Base-by-base conservation (phyloP, 2,329 filamentous ascomycete species). In the Hyphodiscus sp. region DNA sequence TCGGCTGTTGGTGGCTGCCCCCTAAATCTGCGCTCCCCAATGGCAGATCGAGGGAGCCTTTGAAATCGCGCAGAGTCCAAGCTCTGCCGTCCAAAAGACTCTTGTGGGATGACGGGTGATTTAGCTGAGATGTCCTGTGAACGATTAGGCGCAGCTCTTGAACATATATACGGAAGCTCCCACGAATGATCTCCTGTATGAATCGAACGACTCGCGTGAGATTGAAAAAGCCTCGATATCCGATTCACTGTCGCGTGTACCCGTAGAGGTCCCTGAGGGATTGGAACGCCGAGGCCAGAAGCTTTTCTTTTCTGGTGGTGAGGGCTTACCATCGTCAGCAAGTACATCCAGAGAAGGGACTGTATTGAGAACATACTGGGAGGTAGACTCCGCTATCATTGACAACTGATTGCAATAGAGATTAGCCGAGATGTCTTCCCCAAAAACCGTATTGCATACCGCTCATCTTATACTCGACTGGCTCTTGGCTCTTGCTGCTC, bases 331-430 rank as follows among this genome's bases (percentile, higher is more conserved):
- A 42, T 45, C 51, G 55, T 65, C 55, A 68, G 62, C 63, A 53
- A 61, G 57, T 59, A 69, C 60, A 65, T 29, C 47, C 11, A 43
- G 6, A 48, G 42, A 11, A 9, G 26, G 38, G 18, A 29, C 41
- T 20, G 26, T 47, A 50, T 57, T 54, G 45, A 53, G 41, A 42
- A 62, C 82, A 72, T 83, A 94, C 90, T 64, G 92, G 92, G 62
- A 97, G 81, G 73, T 95, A 97, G 58, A 96, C 87, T 61, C 92
- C 92, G 70, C 88, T 95, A 72, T 95, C 91, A 68, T 95, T 95
- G 70, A 97, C 94, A 61, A 96, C 92, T 96, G 69, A 63, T 60
- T 52, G 33, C 18, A 16, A 30, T 7, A 30, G 19, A 26, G 49
- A 51, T 58, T 47, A 60, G 60, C 53, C 46, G 52, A 52, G 41